Percentiles rank a stretch among this genome's conserved stretches.
These are phyloP conservation scores for Trichosporon inkin DNA, from an alignment of 1,284 basidiomycete species.

Conservation along the genomic window DNA sequence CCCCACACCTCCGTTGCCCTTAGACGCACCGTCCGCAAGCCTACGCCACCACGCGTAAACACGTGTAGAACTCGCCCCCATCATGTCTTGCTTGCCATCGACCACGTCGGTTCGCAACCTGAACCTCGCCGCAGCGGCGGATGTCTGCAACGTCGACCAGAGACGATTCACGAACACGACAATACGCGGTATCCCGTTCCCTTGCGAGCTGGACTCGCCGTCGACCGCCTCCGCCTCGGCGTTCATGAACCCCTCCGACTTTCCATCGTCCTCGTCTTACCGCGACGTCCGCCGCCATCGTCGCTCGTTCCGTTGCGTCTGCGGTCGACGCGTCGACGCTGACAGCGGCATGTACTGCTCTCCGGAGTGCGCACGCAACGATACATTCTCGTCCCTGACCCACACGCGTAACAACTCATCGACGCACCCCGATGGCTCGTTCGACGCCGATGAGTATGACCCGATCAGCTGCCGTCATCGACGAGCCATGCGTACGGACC, in stretches of 20 bases:
- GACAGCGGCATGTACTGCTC: conserved; percentile 46
- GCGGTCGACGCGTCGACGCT: conserved; percentile 32
- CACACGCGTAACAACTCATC: conserved; percentile 31
- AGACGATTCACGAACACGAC: conserved; percentile 14
- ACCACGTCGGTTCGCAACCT: conserved; percentile 6
- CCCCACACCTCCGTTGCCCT: not conserved
- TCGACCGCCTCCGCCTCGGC: not conserved
- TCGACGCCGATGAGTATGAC: conserved; percentile 17
- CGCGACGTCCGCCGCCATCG: conserved; percentile 8
- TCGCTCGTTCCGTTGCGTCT: conserved; percentile 17
- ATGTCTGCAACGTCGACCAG: conserved; percentile 10
- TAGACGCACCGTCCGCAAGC: not conserved
- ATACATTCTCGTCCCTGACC: conserved; percentile 48
- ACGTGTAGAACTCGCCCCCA: conserved; percentile 6
- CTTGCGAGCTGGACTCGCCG: conserved; percentile 17
- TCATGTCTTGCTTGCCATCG: conserved; percentile 1
- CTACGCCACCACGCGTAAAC: not conserved
- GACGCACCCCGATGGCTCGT: conserved; percentile 22
- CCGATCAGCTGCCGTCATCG: conserved; percentile 23
- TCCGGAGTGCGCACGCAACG: conserved; percentile 45
- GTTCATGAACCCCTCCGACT: conserved; percentile 8
- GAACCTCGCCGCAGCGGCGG: conserved; percentile 4
- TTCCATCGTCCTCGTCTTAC: not conserved
- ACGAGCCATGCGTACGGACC: conserved; percentile 1
- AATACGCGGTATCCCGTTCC: conserved; percentile 8